A percentile compares a stretch with the other conserved stretches of the same genome.
phyloP scores from a whole-genome alignment of 1,284 basidiomycete species.

The Papiliotrema nemorosa region DNA sequence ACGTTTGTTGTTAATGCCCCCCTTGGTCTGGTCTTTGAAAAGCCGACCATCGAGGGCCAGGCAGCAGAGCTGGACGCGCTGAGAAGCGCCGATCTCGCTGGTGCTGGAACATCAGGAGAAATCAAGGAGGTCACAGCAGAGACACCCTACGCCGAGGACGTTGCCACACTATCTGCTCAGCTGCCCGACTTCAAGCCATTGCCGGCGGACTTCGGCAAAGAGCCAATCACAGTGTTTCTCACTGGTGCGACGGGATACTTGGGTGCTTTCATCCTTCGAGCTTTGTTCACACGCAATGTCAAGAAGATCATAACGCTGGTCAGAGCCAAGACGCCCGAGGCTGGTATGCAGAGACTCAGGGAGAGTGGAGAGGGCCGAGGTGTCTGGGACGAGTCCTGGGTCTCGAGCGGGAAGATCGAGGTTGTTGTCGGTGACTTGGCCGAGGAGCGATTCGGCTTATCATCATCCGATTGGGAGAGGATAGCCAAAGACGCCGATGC shows the following conservation, averaged over 20 bases:
- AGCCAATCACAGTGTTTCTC: conserved; percentile 75
- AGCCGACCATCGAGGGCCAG: conserved; percentile 80
- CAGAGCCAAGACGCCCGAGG: conserved; percentile 64
- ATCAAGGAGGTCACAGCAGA: conserved; percentile 29
- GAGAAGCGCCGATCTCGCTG: conserved; percentile 74
- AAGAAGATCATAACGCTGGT: conserved; percentile 89
- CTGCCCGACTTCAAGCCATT: conserved; percentile 62
- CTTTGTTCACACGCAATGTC: conserved; percentile 70
- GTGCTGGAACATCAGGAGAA: conserved; percentile 51
- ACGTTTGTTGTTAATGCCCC: conserved; percentile 87
- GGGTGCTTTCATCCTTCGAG: conserved; percentile 84
- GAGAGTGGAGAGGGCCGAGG: conserved; percentile 77
- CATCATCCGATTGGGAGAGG: conserved; percentile 62
- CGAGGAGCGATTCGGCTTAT: conserved; percentile 71
- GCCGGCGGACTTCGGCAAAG: conserved; percentile 56
- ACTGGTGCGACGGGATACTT: conserved; percentile 98
- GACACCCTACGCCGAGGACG: conserved; percentile 71
- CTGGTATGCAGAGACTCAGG: conserved; percentile 68
- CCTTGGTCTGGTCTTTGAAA: conserved; percentile 86
- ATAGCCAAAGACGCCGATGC: conserved; percentile 74
- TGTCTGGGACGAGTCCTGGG: conserved; percentile 93
- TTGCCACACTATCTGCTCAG: conserved; percentile 60
- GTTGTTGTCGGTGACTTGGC: conserved; percentile 87
- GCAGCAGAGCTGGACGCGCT: conserved; percentile 75
- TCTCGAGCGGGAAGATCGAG: conserved; percentile 64